phyloP scores from a whole-genome alignment of 2,329 filamentous ascomycete species.

The Dactylonectria estremocensis region DNA sequence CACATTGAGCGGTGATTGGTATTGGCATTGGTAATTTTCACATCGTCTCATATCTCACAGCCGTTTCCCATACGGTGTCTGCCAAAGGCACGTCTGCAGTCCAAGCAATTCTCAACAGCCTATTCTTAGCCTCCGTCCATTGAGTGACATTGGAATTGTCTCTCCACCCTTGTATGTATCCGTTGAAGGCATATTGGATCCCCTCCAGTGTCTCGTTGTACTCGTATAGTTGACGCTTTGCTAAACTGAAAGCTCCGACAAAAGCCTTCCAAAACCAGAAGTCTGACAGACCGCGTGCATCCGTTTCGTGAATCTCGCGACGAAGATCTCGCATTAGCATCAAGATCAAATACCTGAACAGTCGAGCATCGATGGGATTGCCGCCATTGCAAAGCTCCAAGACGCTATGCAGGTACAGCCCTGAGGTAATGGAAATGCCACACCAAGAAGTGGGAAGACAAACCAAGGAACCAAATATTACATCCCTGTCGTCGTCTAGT shows the following conservation, averaged over 20 bases:
- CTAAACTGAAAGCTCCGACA: conserved; percentile 29
- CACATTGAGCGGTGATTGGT: background rate
- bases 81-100: conserved; percentile 11
- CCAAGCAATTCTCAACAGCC: conserved; percentile 29
- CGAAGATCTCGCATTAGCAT: conserved; percentile 35
- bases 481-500: background rate
- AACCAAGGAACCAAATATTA: rapidly evolving
- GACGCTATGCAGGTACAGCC: conserved; percentile 39
- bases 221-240: background rate
- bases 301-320: background rate
- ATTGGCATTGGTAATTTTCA: background rate
- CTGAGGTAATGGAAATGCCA: conserved; percentile 27
- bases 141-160: background rate
- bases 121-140: conserved; percentile 26
- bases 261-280: conserved; percentile 44
- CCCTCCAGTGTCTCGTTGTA: background rate
- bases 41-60: background rate
- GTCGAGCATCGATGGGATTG: conserved; percentile 11
- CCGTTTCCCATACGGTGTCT: conserved; percentile 17
- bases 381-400: conserved; percentile 35
- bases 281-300: background rate
- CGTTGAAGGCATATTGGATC: conserved; percentile 2
- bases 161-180: conserved; percentile 27
- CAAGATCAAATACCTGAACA: conserved; percentile 20
- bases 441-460: conserved; percentile 37